These are phyloP conservation scores for Venturiaceae sp. DNA, from an alignment of 2,329 filamentous ascomycete species.

Conservation along the genomic window DNA sequence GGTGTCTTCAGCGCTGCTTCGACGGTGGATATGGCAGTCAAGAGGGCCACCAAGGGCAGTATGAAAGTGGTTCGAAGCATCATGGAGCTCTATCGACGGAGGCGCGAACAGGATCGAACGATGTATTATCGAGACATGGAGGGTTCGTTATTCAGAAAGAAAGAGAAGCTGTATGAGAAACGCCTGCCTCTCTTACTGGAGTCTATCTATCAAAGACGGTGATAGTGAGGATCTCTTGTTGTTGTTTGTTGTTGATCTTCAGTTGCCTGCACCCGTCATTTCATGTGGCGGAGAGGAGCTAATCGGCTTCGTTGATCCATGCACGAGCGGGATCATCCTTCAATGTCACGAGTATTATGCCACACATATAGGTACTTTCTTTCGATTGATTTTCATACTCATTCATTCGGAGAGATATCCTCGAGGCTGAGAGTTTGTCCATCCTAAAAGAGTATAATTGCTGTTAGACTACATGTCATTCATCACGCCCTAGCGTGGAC, in stretches of 20 bases:
- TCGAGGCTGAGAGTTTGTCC: too few species aligned
- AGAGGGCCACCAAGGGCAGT: neutral
- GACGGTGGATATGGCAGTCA: neutral
- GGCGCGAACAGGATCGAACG: neutral
- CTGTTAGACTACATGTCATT: neutral
- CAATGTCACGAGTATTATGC: neutral
- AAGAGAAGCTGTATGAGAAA: neutral
- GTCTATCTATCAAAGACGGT: neutral
- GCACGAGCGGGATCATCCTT: neutral
- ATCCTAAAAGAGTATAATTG: too few species aligned
- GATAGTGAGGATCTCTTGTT: neutral
- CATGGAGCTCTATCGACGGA: neutral
- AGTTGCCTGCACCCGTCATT: neutral
- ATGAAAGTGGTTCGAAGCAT: neutral
- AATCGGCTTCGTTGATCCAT: neutral
- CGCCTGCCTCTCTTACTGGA: neutral
- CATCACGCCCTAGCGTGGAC: neutral
- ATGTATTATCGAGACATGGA: neutral
- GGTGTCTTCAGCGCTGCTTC: neutral
- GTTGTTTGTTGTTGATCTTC: constrained; percentile 1
- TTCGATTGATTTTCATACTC: too few species aligned
- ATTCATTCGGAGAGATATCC: too few species aligned
- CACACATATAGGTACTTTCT: too few species aligned
- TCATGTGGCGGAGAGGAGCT: neutral
- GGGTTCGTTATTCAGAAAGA: neutral